phyloP scores from a whole-genome alignment of 139 green algal species.

The Penium margaritaceum region DNA sequence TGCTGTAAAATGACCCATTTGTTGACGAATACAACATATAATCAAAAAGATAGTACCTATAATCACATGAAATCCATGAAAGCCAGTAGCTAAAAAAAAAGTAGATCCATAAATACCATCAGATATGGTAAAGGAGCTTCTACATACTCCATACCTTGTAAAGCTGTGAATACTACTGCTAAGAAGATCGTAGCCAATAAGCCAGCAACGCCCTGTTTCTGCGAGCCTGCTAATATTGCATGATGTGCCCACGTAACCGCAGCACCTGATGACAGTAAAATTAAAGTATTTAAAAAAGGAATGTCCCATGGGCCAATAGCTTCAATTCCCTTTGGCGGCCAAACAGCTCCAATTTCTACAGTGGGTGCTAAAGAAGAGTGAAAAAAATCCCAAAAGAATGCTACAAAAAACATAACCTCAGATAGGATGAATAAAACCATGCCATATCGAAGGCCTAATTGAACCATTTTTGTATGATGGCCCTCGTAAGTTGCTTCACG shows the following conservation, averaged over 20 bases:
- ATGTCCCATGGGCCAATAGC: slow-evolving; percentile 59
- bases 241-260: slow-evolving; percentile 61
- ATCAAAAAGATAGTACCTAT: slow-evolving; percentile 50
- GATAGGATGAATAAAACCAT: slow-evolving; percentile 67
- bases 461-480: slow-evolving; percentile 55
- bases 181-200: slow-evolving; percentile 52
- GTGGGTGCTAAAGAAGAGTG: slow-evolving; percentile 60
- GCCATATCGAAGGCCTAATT: slow-evolving; percentile 59
- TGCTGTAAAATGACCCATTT: slow-evolving; percentile 54
- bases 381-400: slow-evolving; percentile 66
- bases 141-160: slow-evolving; percentile 60
- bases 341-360: slow-evolving; percentile 59
- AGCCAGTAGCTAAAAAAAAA: slow-evolving; percentile 60
- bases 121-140: slow-evolving; percentile 59
- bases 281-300: slow-evolving; percentile 62
- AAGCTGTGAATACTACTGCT: slow-evolving; percentile 58
- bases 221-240: slow-evolving; percentile 55
- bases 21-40: slow-evolving; percentile 52
- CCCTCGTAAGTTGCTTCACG: slow-evolving; percentile 54
- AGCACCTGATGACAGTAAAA: slow-evolving; percentile 56
- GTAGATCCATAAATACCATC: slow-evolving; percentile 62
- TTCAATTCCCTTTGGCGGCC: slow-evolving; percentile 62
- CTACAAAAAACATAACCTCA: slow-evolving; percentile 63
- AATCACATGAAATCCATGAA: slow-evolving; percentile 61
- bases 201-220: slow-evolving; percentile 45